Evolutionary conservation across 1,139 yeast species (phyloP).

Genomic region (Nakaseomyces glabratus): DNA sequence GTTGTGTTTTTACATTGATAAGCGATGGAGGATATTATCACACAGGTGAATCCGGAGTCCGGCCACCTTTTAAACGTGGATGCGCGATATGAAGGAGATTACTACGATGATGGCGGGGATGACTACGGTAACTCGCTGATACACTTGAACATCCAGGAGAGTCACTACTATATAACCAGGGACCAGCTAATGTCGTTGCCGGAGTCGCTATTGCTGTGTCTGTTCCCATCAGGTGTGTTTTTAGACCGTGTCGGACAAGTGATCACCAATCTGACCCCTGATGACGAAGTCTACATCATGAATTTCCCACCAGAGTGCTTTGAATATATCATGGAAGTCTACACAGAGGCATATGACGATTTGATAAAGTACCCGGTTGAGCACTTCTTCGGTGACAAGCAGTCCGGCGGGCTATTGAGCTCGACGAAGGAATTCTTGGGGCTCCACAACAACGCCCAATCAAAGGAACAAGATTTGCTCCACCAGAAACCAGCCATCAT

Average conservation of each 20-base stretch:
- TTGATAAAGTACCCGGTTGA: slow-evolving; percentile 26
- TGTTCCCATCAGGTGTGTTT: slow-evolving; percentile 85
- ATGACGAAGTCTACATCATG: slow-evolving; percentile 59
- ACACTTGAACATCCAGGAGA: slow-evolving; percentile 64
- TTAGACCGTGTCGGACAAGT: slow-evolving; percentile 66
- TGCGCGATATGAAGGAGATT: slow-evolving; percentile 37
- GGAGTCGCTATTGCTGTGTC: slow-evolving; percentile 75
- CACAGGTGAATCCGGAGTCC: slow-evolving; percentile 42
- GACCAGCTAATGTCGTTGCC: slow-evolving; percentile 89
- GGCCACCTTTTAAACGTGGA: slow-evolving; percentile 5
- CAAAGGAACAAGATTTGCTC: slow-evolving; percentile 47
- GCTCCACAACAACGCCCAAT: slow-evolving; percentile 18
- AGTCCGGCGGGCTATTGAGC: slow-evolving; percentile 4
- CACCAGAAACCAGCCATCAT: slow-evolving; percentile 83
- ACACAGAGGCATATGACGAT: slow-evolving; percentile 29
- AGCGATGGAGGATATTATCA: slow-evolving; percentile 41
- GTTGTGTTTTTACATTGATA: too few species aligned
- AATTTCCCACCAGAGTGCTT: slow-evolving; percentile 84
- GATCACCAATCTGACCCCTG: slow-evolving; percentile 67
- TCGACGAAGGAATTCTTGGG: slow-evolving; percentile 7
- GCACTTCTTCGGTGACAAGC: slow-evolving; percentile 19
- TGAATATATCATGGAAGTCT: slow-evolving; percentile 65
- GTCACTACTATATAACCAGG: slow-evolving; percentile 61
- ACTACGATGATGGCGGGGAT: slow-evolving; percentile 32
- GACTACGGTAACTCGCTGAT: slow-evolving; percentile 54